Percentiles rank a stretch among this genome's conserved stretches.
phyloP scores from a whole-genome alignment of 2,329 filamentous ascomycete species.

The Pseudogymnoascus sp. region DNA sequence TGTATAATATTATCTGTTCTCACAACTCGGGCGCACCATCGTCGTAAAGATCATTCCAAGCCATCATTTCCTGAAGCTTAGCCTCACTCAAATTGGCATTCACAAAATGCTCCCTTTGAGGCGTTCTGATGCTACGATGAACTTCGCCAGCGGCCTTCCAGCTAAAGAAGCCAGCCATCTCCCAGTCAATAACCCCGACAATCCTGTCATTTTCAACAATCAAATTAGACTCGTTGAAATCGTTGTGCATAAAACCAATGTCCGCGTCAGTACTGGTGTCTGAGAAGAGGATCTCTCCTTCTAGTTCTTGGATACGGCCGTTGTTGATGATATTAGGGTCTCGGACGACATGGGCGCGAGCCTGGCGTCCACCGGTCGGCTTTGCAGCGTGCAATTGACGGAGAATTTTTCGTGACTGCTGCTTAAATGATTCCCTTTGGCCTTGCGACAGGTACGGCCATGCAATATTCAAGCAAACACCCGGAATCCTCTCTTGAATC shows the following conservation, averaged over 20 bases:
- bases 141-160: slow-evolving; percentile 24
- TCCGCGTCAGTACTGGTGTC: slow-evolving; percentile 19
- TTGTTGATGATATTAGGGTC: slow-evolving; percentile 24
- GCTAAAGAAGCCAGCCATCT: slow-evolving; percentile 34
- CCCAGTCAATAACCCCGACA: slow-evolving; percentile 35
- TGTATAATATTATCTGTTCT: not conserved
- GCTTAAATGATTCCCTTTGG: slow-evolving; percentile 26
- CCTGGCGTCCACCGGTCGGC: slow-evolving; percentile 12
- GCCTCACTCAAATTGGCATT: not conserved
- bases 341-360: slow-evolving; percentile 20
- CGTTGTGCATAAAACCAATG: slow-evolving; percentile 33
- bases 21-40: not conserved
- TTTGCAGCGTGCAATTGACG: slow-evolving; percentile 24
- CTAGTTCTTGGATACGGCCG: slow-evolving; percentile 26
- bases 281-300: slow-evolving; percentile 30
- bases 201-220: slow-evolving; percentile 34
- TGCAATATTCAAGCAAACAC: not conserved
- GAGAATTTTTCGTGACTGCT: slow-evolving; percentile 30
- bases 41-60: not conserved
- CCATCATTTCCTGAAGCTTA: not conserved
- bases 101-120: slow-evolving; percentile 19
- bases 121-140: slow-evolving; percentile 19
- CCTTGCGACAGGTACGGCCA: not conserved
- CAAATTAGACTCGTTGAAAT: slow-evolving; percentile 31
- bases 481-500: not conserved